Base-by-base conservation (phyloP, 2,329 filamentous ascomycete genomes). In the Cordyceps militaris region DNA sequence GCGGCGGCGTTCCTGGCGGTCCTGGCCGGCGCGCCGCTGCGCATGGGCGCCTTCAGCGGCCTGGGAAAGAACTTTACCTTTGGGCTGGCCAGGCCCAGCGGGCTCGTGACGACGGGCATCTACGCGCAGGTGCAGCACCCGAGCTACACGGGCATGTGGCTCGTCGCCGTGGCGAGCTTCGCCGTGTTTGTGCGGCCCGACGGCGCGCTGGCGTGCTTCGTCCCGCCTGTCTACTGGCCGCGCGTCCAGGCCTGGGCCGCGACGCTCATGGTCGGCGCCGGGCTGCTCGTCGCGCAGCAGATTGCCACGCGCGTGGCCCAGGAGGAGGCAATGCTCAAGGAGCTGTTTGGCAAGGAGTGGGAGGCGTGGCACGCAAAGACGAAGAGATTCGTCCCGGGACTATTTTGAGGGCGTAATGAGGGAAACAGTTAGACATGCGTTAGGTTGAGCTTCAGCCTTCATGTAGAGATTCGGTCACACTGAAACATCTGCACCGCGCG, bases 61-160 rank as follows among this genome's bases (percentile, higher is more conserved):
- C 71, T 83, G 0, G 80, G 80, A 1, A 69, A 66, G 10, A 74
- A 79, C 58, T 83, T 83, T 62, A 83, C 80, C 0, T 84, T 81
- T 61, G 69, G 72, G 2, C 73, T 84, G 2, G 67, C 74, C 0
- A 63, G 69, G 53, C 81, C 81, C 1, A 71, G 77, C 58, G 62
- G 65, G 1, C 65, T 82, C 8, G 70, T 73, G 13, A 82, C 77
- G 0, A 67, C 63, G 1, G 79, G 79, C 0, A 66, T 82, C 1
- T 82, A 82, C 60, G 60, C 61, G 19, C 77, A 75, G 60, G 66
- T 81, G 3, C 78, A 81, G 62, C 79, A 82, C 62, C 79, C 79
- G 2, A 79, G 78, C 56, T 83, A 82, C 59, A 74, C 74, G 0
- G 79, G 76, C 0, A 46, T 75, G 2, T 10, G 71, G 0, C 30